phyloP scores from a whole-genome alignment of 345 rosid genomes.

The Syzygium aqueum region DNA sequence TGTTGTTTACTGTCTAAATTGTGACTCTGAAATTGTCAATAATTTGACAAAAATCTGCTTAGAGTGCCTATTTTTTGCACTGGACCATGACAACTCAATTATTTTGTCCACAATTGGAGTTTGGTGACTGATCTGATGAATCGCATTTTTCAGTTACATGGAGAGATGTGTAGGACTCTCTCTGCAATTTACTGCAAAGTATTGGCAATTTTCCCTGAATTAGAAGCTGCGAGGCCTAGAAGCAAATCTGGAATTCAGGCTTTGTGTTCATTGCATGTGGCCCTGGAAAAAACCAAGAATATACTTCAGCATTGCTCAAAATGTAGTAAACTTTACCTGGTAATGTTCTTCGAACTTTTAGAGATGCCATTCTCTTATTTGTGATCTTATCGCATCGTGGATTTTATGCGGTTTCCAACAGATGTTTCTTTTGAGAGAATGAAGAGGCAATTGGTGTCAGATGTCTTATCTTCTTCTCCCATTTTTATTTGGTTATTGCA shows the following conservation, averaged over 20 bases:
- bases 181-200: constrained; percentile 66
- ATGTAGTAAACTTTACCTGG: constrained; percentile 92
- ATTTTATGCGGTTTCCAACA: background rate
- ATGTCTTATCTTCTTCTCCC: background rate
- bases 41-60: background rate
- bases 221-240: constrained; percentile 97
- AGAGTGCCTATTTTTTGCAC: background rate
- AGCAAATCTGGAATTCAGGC: constrained; percentile 98
- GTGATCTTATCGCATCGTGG: background rate
- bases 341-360: constrained; percentile 8
- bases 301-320: constrained; percentile 90
- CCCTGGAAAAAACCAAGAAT: constrained; percentile 80
- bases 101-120: background rate
- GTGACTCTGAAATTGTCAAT: background rate
- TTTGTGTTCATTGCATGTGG: constrained; percentile 84
- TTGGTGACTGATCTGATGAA: background rate
- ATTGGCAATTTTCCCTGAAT: constrained; percentile 64
- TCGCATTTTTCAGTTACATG: constrained; percentile 59
- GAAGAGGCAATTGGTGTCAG: background rate
- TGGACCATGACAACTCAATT: background rate
- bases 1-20: background rate
- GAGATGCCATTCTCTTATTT: background rate
- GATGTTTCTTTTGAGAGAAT: background rate
- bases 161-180: constrained; percentile 77
- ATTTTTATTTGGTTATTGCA: background rate